Base-by-base conservation (phyloP, 2,329 filamentous ascomycete genomes). In the Pestalotiopsis sp. region DNA sequence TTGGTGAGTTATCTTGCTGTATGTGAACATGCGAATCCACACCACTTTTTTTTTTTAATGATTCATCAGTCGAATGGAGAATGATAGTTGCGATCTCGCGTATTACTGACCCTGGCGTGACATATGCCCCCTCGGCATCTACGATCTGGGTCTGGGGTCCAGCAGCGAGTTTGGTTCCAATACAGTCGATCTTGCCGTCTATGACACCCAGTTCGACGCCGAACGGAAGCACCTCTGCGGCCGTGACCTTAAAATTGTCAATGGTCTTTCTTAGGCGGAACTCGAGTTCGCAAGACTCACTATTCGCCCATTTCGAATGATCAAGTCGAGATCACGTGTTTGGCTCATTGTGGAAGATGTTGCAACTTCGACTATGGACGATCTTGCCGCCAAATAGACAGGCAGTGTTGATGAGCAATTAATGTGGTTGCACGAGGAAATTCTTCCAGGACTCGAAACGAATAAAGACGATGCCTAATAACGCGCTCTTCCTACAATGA, bases 1-100 rank as follows among this genome's bases (percentile, higher is more conserved):
- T 83, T 1, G 80, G 79, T 9, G 76, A 77, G 69, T 83, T 82
- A 68, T 81, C 80, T 73, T 86, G 82, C 6, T 80, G 78, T 1
- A 86, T 77, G 70, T 86, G 84, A 1, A 86, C 84, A 73, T 86
- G 84, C 12, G 80, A 80, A 71, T 86, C 84, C 13, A 86, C 78
- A 11, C 84, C 84, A 20, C 84, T 84, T 13, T 62, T 12, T 3
- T 20, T 3, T 62, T 12, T 3, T 20, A 1, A 14, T 13, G 36
- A 49, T 52, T 59, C 3, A 59, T 27, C 13, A 36, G n/a, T 62
- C 27, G 1, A 38, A 20, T 7, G 3, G 25, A 1, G 2, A 39
- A 25, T 9, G n/a, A 27, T 1, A 49, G 9, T 13, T 27, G 11
- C 1, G 23, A 4, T 2, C 6, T 20, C n/a, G 11, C 13, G 20